Conservation (phyloP, 2,329 filamentous ascomycete genomes). For the Malbranchea cinnamomea region DNA sequence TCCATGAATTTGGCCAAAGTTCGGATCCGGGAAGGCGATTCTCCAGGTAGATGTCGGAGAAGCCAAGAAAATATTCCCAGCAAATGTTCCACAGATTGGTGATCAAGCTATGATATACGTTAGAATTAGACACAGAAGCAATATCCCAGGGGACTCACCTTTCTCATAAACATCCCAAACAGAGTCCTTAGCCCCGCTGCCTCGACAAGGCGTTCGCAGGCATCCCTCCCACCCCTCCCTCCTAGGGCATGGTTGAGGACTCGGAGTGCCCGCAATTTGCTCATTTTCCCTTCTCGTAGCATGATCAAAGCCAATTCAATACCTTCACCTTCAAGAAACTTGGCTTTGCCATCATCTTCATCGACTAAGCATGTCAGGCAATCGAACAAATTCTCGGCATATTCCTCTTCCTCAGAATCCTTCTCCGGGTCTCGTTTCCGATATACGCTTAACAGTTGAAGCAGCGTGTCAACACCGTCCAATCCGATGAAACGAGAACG, state of each 20-base stretch:
- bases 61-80: constrained; percentile 74
- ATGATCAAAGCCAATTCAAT: constrained; percentile 85
- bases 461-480: constrained; percentile 62
- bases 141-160: too few species aligned
- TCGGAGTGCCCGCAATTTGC: constrained; percentile 61
- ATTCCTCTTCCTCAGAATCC: constrained; percentile 83
- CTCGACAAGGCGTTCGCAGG: constrained; percentile 66
- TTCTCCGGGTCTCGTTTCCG: constrained; percentile 73
- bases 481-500: constrained; percentile 46
- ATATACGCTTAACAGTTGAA: constrained; percentile 74
- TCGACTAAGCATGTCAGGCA: constrained; percentile 67
- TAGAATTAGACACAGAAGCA: constrained; percentile 1
- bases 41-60: constrained; percentile 61
- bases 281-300: constrained; percentile 75
- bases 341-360: constrained; percentile 56
- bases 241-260: constrained; percentile 69
- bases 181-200: constrained; percentile 70
- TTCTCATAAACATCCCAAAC: constrained; percentile 82
- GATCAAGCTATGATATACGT: constrained; percentile 37
- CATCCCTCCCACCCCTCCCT: constrained; percentile 40
- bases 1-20: constrained; percentile 89
- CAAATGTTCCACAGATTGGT: constrained; percentile 58
- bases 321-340: constrained; percentile 80
- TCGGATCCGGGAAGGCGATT: constrained; percentile 65
- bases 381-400: constrained; percentile 87